Base-by-base conservation (phyloP, 129 eudicot species). In the Centella asiatica region DNA sequence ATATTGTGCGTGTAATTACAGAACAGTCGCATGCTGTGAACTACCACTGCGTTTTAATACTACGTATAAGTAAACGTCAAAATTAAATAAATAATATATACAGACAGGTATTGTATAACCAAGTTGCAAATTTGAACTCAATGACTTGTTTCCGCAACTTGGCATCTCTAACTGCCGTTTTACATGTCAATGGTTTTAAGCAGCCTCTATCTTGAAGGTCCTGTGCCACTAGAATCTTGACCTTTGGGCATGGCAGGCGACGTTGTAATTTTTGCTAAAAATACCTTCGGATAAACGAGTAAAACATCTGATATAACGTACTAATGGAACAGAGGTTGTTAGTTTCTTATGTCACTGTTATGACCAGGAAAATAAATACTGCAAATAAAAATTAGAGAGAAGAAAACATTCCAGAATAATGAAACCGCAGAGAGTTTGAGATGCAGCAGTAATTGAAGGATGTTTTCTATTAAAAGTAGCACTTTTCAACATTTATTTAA, bases 101-200 rank as follows among this genome's bases (percentile, higher is more conserved):
- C 15, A 54, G 26, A 15, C 60, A 10, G 32, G 19, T 4, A 54
- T 2, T 1, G 11, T 33, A 4, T 54, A 54, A 32, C 18, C 39
- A 31, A 56, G 61, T 56, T 56, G 61, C 25, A 56, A 11, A 12
- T 56, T 29, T 4, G 24, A 56, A 31, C 42, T 56, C 60, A 55
- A 31, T 8, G 29, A 29, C 59, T 31, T 56, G 29, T 56, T 29
- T 56, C 61, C 15, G 42, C 61, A 5, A 33, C 61, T 15, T 15
- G 7, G 18, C 18, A 18, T 6, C 36, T 18, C 12, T 20, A 55
- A 31, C 61, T 31, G 39, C 26, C 29, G 40, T 15, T 28, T 28
- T 7, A 31, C 26, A 12, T 17, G 39, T 17, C 27, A 19, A 29
- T 55, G 60, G 60, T 55, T 27, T 55, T 55, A 55, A 29, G 60